phyloP scores from a whole-genome alignment of 345 rosid genomes.

The Arabidopsis thaliana region DNA sequence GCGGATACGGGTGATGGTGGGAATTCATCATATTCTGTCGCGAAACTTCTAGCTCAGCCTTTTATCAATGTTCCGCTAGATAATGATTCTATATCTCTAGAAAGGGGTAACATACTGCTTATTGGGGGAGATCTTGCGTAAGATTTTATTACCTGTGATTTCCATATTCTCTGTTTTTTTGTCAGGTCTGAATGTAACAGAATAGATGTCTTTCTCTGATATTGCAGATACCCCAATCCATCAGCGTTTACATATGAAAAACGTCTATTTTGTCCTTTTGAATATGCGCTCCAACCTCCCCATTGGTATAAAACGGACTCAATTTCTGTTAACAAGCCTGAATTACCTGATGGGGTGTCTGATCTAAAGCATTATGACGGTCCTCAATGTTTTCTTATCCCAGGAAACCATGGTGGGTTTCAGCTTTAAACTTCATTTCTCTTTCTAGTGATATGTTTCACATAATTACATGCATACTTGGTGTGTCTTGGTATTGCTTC shows the following conservation, averaged over 20 bases:
- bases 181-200: background rate
- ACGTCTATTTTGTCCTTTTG: conserved; percentile 86
- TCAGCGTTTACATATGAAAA: conserved; percentile 82
- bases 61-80: conserved; percentile 48
- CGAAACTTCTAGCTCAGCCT: conserved; percentile 90
- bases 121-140: conserved; percentile 99
- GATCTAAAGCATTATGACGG: conserved; percentile 81
- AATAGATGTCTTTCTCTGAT: conserved; percentile 13
- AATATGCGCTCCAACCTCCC: conserved; percentile 92
- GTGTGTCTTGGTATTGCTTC: background rate
- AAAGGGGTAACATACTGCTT: conserved; percentile 71
- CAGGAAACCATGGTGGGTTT: conserved; percentile 92
- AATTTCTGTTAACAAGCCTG: conserved; percentile 80
- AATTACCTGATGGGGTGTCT: conserved; percentile 66
- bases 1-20: conserved; percentile 99
- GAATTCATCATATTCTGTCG: conserved; percentile 79
- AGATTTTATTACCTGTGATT: conserved; percentile 45
- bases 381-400: conserved; percentile 86
- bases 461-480: conserved; percentile 11
- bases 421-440: conserved; percentile 21
- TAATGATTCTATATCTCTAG: conserved; percentile 57
- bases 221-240: conserved; percentile 87
- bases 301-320: conserved; percentile 67
- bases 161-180: conserved; percentile 19
- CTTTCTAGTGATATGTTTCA: conserved; percentile 12